A percentile compares a stretch with the other conserved stretches of the same genome.
phyloP scores from a whole-genome alignment of 805 yeast genomes.

The Candida wancherniae region DNA sequence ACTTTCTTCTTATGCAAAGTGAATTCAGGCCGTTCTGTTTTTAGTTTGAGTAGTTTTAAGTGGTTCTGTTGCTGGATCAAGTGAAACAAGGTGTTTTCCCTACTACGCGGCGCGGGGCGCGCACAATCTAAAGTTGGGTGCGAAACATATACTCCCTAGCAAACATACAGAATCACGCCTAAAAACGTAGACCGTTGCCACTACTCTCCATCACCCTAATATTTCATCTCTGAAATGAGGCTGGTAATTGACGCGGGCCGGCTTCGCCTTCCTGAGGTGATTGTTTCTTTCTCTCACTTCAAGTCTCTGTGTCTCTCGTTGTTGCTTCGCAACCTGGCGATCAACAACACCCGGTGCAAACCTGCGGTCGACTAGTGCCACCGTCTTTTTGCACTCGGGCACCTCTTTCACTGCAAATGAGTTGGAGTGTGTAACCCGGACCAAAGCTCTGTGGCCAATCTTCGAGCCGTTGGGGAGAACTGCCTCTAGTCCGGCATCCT shows the following conservation, averaged over 20 bases:
- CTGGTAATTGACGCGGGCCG: conserved; percentile 29
- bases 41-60: too few relatives aligned
- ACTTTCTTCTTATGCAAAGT: too few relatives aligned
- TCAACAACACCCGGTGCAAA: conserved; percentile 34
- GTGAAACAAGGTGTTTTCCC: too few relatives aligned
- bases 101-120: too few relatives aligned
- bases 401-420: conserved; percentile 26
- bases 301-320: conserved; percentile 23
- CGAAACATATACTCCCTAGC: too few relatives aligned
- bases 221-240: conserved; percentile 65
- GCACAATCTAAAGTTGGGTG: too few relatives aligned
- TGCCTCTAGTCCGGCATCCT: conserved; percentile 18
- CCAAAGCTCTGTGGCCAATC: conserved; percentile 76
- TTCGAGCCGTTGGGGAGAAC: conserved; percentile 68
- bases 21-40: too few relatives aligned
- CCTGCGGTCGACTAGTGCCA: conserved; percentile 68
- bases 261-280: conserved; percentile 23
- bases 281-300: conserved; percentile 22
- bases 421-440: conserved; percentile 68
- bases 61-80: too few relatives aligned
- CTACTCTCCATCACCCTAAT: too few relatives aligned
- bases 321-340: conserved; percentile 28
- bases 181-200: too few relatives aligned
- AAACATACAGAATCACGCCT: too few relatives aligned
- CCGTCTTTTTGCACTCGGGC: conserved; percentile 66